phyloP scores from a whole-genome alignment of 2,329 filamentous ascomycete species.

The Neoarthrinium moseri region DNA sequence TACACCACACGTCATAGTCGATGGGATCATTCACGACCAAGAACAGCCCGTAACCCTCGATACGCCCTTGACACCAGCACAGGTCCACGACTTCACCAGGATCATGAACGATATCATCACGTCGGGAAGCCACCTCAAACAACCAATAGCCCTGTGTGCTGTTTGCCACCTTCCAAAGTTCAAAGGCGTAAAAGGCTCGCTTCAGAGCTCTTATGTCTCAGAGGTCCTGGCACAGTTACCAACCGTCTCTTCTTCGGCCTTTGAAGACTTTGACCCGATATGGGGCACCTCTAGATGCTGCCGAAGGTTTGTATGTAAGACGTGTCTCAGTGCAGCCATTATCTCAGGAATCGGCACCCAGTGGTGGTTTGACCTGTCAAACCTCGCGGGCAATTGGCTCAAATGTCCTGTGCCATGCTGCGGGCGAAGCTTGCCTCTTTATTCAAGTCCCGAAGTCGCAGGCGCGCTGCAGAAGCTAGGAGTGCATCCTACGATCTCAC shows the following conservation, averaged over 20 bases:
- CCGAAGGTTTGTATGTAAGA: slow-evolving; percentile 12
- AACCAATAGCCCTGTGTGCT: slow-evolving; percentile 12
- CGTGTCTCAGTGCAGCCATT: slow-evolving; percentile 11
- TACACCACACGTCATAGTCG: slow-evolving; percentile 9
- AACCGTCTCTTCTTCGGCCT: slow-evolving; percentile 4
- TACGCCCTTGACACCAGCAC: slow-evolving; percentile 10
- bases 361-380: slow-evolving; percentile 12
- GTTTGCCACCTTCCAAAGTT: slow-evolving; percentile 14
- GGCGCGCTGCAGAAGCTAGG: slow-evolving; percentile 6
- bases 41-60: slow-evolving; percentile 8
- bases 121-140: slow-evolving; percentile 8
- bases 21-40: slow-evolving; percentile 1
- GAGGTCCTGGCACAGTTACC: slow-evolving; percentile 11
- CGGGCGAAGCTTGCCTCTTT: slow-evolving; percentile 8
- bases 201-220: slow-evolving; percentile 10
- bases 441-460: slow-evolving; percentile 6
- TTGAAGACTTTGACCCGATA: slow-evolving; percentile 10
- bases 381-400: slow-evolving; percentile 7
- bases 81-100: slow-evolving; percentile 10
- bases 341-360: slow-evolving; percentile 8
- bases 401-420: slow-evolving; percentile 12
- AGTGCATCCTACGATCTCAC: neutral
- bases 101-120: slow-evolving; percentile 11
- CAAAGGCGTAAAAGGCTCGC: slow-evolving; percentile 7
- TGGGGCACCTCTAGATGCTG: slow-evolving; percentile 12